Evolutionary conservation across 768 basidiomycete species (phyloP), one percentile per base, ranked within the genome.

Genomic region (Suillus occidentalis): DNA sequence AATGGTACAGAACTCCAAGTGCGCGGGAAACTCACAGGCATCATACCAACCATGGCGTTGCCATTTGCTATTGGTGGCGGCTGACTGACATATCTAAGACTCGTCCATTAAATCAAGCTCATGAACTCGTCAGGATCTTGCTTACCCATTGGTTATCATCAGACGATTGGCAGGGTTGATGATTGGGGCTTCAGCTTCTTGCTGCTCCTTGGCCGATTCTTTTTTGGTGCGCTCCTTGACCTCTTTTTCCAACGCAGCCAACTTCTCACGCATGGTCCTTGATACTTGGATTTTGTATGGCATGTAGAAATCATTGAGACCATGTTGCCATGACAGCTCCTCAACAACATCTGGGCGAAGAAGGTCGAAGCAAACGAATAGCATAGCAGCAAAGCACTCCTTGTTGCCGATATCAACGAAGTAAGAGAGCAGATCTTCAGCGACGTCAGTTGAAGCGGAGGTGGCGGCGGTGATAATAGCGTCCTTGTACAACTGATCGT

Each of bases 361-460:
- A n/a, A 99, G 84, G 78, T 99, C 97, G 81, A 95, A 99, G 81
- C 95, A 97, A 61, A 91, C 85, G 70, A 89, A 99, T 28, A 99
- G 86, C 67, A 91, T 81, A 1, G 91, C 94, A 0, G 94, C 91
- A 77, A 97, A 99, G 78, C 95, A 97, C 75, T 99, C 97, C 80
- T 95, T 96, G 85, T 97, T 97, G 40, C 97, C 97, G 68, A 99
- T 98, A 78, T 95, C 93, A 64, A 97, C 95, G 74, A 99, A 99
- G 82, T 99, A 99, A 5, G 90, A 90, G 31, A 99, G 82, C 20
- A 99, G 83, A 60, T 99, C 97, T 77, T 99, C 97, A 5, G 95
- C 92, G 39, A 99, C 91, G 63, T 97, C 93, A 3, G 85, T 90
- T n/a, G 87, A 89, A 39, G 72, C 82, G 2, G 95, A 97, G n/a